Percentiles rank a stretch among this genome's conserved stretches.
Evolutionary conservation across 306 rosid species (phyloP).

Genomic region (Acacia acuminata): DNA sequence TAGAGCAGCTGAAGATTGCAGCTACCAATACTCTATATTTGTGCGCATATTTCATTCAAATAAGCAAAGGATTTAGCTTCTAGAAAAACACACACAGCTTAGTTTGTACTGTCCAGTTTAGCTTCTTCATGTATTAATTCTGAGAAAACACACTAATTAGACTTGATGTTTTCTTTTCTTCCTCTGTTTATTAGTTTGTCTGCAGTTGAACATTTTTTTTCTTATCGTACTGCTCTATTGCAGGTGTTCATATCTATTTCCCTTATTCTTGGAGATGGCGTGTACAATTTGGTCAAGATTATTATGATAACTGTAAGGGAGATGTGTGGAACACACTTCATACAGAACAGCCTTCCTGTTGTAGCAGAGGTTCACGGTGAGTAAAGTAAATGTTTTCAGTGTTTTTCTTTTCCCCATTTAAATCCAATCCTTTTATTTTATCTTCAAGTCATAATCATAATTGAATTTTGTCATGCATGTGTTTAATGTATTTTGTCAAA

Average conservation of each 20-base stretch:
- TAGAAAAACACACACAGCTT: neutral
- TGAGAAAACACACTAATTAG: neutral
- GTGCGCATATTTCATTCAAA: neutral
- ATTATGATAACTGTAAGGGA: conserved; percentile 63
- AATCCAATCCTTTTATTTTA: conserved; percentile 6
- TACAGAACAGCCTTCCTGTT: conserved; percentile 60
- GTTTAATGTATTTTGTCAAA: neutral
- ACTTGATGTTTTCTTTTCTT: neutral
- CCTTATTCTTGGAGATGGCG: conserved; percentile 88
- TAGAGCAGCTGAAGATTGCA: neutral
- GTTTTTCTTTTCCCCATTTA: conserved; percentile 1
- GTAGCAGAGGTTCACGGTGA: conserved; percentile 59
- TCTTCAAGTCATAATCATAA: neutral
- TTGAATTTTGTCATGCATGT: neutral
- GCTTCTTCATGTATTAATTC: neutral
- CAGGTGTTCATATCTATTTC: conserved; percentile 73
- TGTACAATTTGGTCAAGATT: conserved; percentile 77
- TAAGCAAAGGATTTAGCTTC: neutral
- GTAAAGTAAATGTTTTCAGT: conserved; percentile 18
- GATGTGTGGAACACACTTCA: conserved; percentile 56
- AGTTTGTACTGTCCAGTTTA: neutral
- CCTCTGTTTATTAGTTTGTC: neutral
- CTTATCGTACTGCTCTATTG: neutral
- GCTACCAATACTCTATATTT: neutral
- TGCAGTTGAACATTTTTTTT: neutral